Evolutionary conservation across 1,284 basidiomycete genomes (phyloP).

Genomic region (Coniophora puteana): DNA sequence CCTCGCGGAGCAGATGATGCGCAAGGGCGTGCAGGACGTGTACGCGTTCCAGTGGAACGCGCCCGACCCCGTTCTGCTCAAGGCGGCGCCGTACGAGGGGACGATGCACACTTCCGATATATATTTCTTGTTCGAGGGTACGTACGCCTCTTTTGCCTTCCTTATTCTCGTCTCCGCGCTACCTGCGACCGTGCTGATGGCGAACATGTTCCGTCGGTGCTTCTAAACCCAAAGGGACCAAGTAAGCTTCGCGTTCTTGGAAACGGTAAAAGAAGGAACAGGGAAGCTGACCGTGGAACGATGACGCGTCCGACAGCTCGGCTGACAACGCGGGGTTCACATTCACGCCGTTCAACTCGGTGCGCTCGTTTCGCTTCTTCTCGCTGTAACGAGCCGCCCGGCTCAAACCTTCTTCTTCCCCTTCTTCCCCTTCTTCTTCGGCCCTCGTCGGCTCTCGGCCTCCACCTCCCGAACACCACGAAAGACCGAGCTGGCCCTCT

Average conservation of each 20-base stretch:
- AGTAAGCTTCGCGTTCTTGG: constrained; percentile 28
- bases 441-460: too few relatives aligned
- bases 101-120: constrained; percentile 44
- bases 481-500: constrained; percentile 37
- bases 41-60: constrained; percentile 41
- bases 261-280: too few relatives aligned
- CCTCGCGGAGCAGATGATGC: constrained; percentile 30
- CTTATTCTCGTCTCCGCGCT: not conserved
- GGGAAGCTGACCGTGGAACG: not conserved
- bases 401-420: too few relatives aligned
- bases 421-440: too few relatives aligned
- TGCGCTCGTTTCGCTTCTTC: constrained; percentile 15
- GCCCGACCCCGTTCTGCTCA: constrained; percentile 36
- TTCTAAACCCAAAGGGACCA: constrained; percentile 25
- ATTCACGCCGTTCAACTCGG: constrained; percentile 36
- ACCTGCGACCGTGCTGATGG: too few relatives aligned
- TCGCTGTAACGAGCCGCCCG: not conserved
- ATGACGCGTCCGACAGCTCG: constrained; percentile 25
- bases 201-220: too few relatives aligned
- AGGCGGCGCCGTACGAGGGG: constrained; percentile 34
- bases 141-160: too few relatives aligned
- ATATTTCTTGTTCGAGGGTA: constrained; percentile 41
- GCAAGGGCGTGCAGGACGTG: constrained; percentile 29
- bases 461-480: not conserved
- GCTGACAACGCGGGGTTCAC: constrained; percentile 33